These are phyloP conservation scores for Tubosaeta sp. DNA, from an alignment of 768 basidiomycete species.

Conservation along the genomic window DNA sequence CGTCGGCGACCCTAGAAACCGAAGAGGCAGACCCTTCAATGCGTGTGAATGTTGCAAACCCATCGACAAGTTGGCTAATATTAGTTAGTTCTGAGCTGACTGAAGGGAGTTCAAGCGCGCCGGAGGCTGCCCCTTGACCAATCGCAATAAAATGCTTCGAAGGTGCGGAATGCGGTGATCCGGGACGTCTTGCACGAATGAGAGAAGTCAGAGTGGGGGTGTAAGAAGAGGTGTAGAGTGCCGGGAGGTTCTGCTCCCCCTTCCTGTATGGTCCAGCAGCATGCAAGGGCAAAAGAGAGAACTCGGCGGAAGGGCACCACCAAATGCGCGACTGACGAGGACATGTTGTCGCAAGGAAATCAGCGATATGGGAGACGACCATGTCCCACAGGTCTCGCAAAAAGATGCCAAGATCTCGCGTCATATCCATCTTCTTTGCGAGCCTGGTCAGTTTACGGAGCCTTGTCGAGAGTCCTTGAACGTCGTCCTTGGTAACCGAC, in stretches of 20 bases:
- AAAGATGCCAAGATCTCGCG: background rate
- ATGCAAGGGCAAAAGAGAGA: background rate
- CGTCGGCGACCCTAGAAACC: background rate
- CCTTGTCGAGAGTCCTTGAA: background rate
- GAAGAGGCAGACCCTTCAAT: background rate
- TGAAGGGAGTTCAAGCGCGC: background rate
- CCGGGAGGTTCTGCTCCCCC: background rate
- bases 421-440: background rate
- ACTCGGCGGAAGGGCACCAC: background rate
- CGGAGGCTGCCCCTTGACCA: background rate
- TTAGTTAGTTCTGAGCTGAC: background rate
- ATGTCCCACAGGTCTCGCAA: background rate
- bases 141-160: background rate
- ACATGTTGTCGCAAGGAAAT: background rate
- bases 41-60: background rate
- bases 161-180: background rate
- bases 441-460: background rate
- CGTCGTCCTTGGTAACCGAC: background rate
- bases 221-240: background rate
- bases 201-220: background rate
- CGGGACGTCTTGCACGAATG: background rate
- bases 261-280: background rate
- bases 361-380: background rate
- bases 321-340: background rate
- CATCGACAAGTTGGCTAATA: background rate